phyloP scores from a whole-genome alignment of 805 yeast genomes.

The Wickerhamia fluorescens region DNA sequence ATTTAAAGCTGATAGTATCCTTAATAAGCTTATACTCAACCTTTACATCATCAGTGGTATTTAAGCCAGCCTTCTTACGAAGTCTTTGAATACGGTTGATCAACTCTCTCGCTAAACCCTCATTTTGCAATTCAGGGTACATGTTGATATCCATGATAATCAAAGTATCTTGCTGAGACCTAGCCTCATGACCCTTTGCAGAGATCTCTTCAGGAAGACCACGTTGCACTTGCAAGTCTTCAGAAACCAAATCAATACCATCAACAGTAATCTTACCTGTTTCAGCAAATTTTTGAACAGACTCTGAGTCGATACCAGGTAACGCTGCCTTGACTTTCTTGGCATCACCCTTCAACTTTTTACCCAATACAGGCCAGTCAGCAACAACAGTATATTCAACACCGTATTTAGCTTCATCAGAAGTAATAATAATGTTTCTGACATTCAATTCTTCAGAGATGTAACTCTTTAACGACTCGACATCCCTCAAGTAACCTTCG shows the following conservation, averaged over 20 bases:
- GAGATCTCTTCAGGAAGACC: conserved; percentile 69
- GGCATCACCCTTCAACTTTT: conserved; percentile 90
- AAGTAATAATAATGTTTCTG: conserved; percentile 78
- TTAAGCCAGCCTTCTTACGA: conserved; percentile 92
- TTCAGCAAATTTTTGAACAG: conserved; percentile 68
- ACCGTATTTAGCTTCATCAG: conserved; percentile 86
- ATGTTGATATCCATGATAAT: conserved; percentile 82
- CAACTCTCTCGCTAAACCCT: conserved; percentile 94
- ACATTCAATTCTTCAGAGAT: conserved; percentile 89
- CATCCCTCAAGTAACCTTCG: conserved; percentile 63
- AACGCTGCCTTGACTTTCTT: conserved; percentile 91
- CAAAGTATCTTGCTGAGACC: conserved; percentile 85
- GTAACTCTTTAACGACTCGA: conserved; percentile 70
- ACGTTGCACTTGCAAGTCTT: conserved; percentile 86
- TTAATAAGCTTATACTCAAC: conserved; percentile 70
- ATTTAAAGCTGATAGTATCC: conserved; percentile 59
- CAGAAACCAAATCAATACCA: conserved; percentile 79
- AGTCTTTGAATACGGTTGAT: conserved; percentile 95
- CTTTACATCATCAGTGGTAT: conserved; percentile 89
- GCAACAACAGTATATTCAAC: conserved; percentile 93
- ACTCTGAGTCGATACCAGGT: conserved; percentile 72
- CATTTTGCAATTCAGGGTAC: conserved; percentile 82
- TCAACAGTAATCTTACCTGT: conserved; percentile 77
- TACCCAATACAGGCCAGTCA: conserved; percentile 98
- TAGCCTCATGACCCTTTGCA: conserved; percentile 71